Evolutionary conservation across 2,329 filamentous ascomycete species (phyloP), one percentile per base, ranked within the genome.

Genomic region (Stachybotrys chlorohalonatus): DNA sequence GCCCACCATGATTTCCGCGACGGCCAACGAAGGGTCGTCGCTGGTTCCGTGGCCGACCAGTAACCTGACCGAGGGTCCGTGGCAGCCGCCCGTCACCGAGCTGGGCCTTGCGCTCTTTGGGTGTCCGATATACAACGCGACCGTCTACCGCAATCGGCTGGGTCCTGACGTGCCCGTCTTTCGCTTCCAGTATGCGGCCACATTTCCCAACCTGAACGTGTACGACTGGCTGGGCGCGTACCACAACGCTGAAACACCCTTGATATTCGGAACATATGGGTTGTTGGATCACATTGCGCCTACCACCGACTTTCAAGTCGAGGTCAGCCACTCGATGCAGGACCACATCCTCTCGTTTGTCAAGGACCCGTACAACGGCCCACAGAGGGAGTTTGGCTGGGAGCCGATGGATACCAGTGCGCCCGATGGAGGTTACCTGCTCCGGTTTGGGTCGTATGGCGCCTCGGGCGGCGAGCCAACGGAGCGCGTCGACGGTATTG

Each of bases 141-240:
- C 61, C 39, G 60, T 53, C 36, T 62, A 60, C 51, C 67, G 57
- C 52, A 67, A 62, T 60, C 53, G 51, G 11, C n/a, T 31, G n/a
- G 58, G 52, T 11, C 56, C 60, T 32, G 64, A 63, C 15, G 56
- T 64, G 1, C 61, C 65, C 2, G 72, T 72, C 2, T 75, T 68
- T 58, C 70, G 72, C 17, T 75, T 72, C 59, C 62, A 67, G 49
- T 73, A 72, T 57, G 65, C 65, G 3, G 73, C 72, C 51, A 70
- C 71, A 53, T 75, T 73, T 58, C 62, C 69, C 17, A 75, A 76
- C 55, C 66, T 75, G 52, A 66, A 67, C 13, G 68, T 68, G 0
- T 61, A 62, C 31, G 55, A 62, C 2, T 76, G 72, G 71, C 63
- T 75, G 49, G 73, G 73, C 6, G 73, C 72, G 1, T 76, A 71